Base-by-base conservation (phyloP, 2,329 filamentous ascomycete species). In the Penicillium sp. region DNA sequence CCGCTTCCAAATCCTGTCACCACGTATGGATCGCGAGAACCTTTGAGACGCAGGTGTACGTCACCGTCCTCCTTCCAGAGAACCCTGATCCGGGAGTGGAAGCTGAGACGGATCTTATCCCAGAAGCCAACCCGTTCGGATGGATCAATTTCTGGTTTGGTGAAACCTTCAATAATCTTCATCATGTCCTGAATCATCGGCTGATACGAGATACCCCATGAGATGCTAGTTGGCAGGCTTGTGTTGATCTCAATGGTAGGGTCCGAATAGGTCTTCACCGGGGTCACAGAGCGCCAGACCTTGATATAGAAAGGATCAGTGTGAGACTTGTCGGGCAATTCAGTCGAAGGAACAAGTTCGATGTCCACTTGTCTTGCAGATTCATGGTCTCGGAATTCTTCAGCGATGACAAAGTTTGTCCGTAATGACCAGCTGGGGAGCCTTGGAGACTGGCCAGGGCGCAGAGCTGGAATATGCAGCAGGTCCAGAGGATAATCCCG, bases 111-210 rank as follows among this genome's bases (percentile, higher is more conserved):
- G 44, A 98, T 91, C 77, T 98, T 98, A 72, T 98, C 93, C 93
- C 93, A 98, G 74, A 98, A 98, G 3, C 93, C 93, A 41, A 95
- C 89, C 48, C 87, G 81, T 57, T 98, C 95, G 0, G 93, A 97
- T 1, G 88, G 87, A 67, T 98, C 95, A 25, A 96, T 78, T 55
- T 92, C 91, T 6, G 92, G 89, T 66, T 98, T 98, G 0, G 92
- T 96, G 67, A 98, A 97, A 2, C 88, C 92, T 71, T 98, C 93
- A 53, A 98, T 88, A 24, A 91, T 91, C 81, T 97, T 96, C 93
- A 98, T 98, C 87, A 97, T 95, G 65, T 98, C 95, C 68, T 98
- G 93, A 42, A 98, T 92, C 1, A 92, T 92, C 25, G 95, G 93
- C 65, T 98, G 95, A 64, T 97, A 98, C 2, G 91, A 95, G 40